Percentiles rank a stretch among this genome's conserved stretches.
phyloP scores from a whole-genome alignment of 768 basidiomycete genomes.

The Phlegmacium glaucopus region DNA sequence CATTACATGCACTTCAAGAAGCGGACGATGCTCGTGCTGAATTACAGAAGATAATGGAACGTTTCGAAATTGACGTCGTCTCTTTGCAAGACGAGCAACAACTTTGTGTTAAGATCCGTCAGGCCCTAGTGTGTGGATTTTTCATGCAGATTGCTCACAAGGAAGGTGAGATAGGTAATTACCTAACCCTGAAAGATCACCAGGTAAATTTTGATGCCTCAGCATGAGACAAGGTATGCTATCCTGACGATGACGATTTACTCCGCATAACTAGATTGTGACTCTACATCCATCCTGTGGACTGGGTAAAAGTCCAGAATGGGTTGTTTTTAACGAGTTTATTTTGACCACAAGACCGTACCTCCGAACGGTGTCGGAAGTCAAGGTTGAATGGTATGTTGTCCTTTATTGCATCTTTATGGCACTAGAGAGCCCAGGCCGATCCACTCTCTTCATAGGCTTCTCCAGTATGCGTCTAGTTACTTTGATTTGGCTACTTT shows the following conservation, averaged over 20 bases:
- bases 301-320: slow-evolving; percentile 82
- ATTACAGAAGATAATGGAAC: slow-evolving; percentile 88
- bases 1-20: slow-evolving; percentile 76
- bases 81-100: slow-evolving; percentile 67
- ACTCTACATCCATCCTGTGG: slow-evolving; percentile 85
- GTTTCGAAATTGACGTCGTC: slow-evolving; percentile 75
- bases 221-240: not conserved
- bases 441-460: slow-evolving; percentile 21
- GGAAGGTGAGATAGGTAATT: slow-evolving; percentile 85
- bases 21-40: slow-evolving; percentile 94
- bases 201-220: slow-evolving; percentile 48
- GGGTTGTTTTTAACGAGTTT: slow-evolving; percentile 94
- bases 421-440: too few species aligned
- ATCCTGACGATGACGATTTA: not conserved
- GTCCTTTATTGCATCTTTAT: too few species aligned
- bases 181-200: slow-evolving; percentile 92
- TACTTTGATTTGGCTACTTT: slow-evolving; percentile 74
- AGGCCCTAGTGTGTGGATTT: slow-evolving; percentile 87
- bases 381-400: slow-evolving; percentile 73
- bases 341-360: slow-evolving; percentile 86
- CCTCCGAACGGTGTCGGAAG: slow-evolving; percentile 88
- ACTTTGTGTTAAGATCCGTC: slow-evolving; percentile 71
- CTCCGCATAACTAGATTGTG: slow-evolving; percentile 49
- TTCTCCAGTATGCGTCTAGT: slow-evolving; percentile 34
- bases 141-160: slow-evolving; percentile 99